These are phyloP conservation scores for Fusarium solani-melongenae DNA, from an alignment of 2,329 filamentous ascomycete species.

Conservation along the genomic window DNA sequence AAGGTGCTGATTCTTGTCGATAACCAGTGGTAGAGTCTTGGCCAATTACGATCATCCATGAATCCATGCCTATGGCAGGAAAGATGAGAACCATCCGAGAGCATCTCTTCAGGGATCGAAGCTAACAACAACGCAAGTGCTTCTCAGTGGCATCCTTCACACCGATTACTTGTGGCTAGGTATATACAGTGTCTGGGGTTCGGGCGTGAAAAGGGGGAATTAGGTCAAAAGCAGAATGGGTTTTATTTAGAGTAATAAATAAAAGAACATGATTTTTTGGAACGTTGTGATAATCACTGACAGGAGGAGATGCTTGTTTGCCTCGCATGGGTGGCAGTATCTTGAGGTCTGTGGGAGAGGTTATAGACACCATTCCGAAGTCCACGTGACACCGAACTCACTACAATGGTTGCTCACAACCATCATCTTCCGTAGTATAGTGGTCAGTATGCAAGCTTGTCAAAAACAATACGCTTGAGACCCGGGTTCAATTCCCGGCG, in stretches of 20 bases:
- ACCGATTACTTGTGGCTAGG: slow-evolving; percentile 1
- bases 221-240: neutral
- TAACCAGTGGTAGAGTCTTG: slow-evolving; percentile 9
- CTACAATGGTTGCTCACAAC: neutral
- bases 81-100: slow-evolving; percentile 27
- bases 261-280: neutral
- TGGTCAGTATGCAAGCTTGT: neutral
- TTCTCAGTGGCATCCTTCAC: slow-evolving; percentile 1
- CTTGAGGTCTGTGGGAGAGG: neutral
- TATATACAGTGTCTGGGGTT: neutral
- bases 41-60: neutral
- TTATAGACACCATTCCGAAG: neutral
- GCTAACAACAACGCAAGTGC: slow-evolving; percentile 29
- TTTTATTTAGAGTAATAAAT: neutral
- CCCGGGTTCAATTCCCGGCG: neutral
- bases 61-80: slow-evolving; percentile 1
- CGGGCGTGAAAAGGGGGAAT: neutral
- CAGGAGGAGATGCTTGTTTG: neutral
- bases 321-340: neutral
- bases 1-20: slow-evolving; percentile 13
- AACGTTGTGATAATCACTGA: neutral
- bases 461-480: neutral
- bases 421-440: neutral
- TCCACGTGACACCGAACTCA: neutral
- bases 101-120: slow-evolving; percentile 14